Percentiles rank a stretch among this genome's conserved stretches.
Evolutionary conservation across 169 alveolate genomes (phyloP).

Genomic region (Cryptosporidium viatorum): DNA sequence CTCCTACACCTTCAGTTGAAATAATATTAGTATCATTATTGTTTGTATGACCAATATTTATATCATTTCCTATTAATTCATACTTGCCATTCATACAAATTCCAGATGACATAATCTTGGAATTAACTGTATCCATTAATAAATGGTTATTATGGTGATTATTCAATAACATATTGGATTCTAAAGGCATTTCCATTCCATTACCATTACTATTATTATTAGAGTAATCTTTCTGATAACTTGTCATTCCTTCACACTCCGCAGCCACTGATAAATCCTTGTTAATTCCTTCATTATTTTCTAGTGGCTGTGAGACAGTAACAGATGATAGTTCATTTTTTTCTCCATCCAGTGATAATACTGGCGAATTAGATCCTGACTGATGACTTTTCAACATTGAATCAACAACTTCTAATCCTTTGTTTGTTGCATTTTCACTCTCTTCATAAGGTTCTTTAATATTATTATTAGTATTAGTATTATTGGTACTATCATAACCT

Average conservation of each 20-base stretch:
- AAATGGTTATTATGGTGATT: background rate
- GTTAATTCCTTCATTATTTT: background rate
- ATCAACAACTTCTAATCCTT: background rate
- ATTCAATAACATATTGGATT: constrained; percentile 1
- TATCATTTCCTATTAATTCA: background rate
- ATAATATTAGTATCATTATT: background rate
- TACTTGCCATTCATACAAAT: constrained; percentile 1
- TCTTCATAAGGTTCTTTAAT: background rate
- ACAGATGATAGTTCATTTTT: background rate
- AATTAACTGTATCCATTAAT: background rate
- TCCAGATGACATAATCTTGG: background rate
- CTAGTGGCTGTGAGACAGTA: background rate
- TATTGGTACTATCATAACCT: background rate
- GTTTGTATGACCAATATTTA: background rate
- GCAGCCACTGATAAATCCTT: background rate
- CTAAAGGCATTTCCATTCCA: constrained; percentile 5
- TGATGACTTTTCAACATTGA: background rate
- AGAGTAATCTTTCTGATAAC: constrained; percentile 33
- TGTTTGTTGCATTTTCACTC: background rate
- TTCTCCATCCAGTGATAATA: background rate
- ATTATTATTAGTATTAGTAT: background rate
- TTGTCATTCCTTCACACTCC: constrained; percentile 6
- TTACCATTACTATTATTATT: constrained; percentile 9
- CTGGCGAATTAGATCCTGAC: background rate
- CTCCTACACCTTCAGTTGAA: constrained; percentile 7